phyloP scores from a whole-genome alignment of 2,329 filamentous ascomycete species.

The Rachicladosporium sp. region DNA sequence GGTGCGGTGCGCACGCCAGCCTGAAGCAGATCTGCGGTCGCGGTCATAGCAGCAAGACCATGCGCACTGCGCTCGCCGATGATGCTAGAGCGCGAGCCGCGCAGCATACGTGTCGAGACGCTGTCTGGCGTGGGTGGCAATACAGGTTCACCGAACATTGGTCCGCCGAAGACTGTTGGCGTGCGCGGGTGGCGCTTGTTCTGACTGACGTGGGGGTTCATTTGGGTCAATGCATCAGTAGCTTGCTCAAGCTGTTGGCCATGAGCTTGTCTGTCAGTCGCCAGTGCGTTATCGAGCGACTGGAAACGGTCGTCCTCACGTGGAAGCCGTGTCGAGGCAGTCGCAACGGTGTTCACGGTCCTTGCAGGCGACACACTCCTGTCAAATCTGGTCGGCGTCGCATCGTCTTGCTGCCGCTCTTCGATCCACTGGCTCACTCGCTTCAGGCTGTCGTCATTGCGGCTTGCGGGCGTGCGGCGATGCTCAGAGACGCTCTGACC shows the following conservation, averaged over 20 bases:
- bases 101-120: conserved; percentile 21
- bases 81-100: conserved; percentile 19
- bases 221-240: neutral
- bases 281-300: conserved; percentile 13
- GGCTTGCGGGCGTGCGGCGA: too few species aligned
- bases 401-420: conserved; percentile 14
- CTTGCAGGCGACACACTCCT: conserved; percentile 12
- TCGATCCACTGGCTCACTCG: conserved; percentile 26
- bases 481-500: too few species aligned
- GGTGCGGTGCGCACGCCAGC: conserved; percentile 13
- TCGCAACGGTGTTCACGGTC: neutral
- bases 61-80: conserved; percentile 10
- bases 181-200: neutral
- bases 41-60: too few species aligned
- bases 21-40: conserved; percentile 6
- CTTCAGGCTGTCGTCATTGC: conserved; percentile 5
- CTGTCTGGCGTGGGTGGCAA: conserved; percentile 24
- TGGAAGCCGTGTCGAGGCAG: conserved; percentile 2
- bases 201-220: neutral
- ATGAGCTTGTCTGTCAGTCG: conserved; percentile 1
- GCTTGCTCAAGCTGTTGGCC: neutral
- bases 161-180: conserved; percentile 11
- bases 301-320: conserved; percentile 10
- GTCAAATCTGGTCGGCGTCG: conserved; percentile 20
- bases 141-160: conserved; percentile 16